These are phyloP conservation scores for Nemania abortiva DNA, from an alignment of 2,329 filamentous ascomycete genomes.

Conservation along the genomic window DNA sequence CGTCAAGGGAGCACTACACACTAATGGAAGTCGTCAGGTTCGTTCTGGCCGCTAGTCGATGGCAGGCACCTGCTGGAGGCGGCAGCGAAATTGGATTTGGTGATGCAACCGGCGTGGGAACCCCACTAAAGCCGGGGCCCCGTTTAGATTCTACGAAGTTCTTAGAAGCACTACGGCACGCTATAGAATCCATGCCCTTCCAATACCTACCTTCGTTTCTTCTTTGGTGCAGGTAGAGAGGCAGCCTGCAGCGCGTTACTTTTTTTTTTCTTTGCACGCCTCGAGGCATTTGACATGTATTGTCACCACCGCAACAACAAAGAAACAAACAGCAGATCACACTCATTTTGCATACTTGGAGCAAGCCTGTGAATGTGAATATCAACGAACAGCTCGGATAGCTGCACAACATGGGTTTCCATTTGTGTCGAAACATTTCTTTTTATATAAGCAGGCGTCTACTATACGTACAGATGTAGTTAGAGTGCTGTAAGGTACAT, in stretches of 20 bases:
- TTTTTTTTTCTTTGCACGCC: not conserved
- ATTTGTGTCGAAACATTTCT: not conserved
- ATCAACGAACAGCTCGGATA: not conserved
- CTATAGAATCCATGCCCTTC: conserved; percentile 18
- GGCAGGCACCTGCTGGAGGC: conserved; percentile 10
- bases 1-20: not conserved
- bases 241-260: not conserved
- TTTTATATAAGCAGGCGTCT: not conserved
- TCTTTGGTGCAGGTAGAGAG: not conserved
- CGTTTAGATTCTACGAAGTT: conserved; percentile 42
- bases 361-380: not conserved
- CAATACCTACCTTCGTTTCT: not conserved
- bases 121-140: conserved; percentile 40
- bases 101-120: conserved; percentile 41
- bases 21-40: not conserved
- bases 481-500: not conserved
- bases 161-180: conserved; percentile 40
- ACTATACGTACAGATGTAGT: not conserved
- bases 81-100: conserved; percentile 33
- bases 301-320: not conserved
- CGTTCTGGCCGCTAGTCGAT: not conserved
- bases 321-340: not conserved
- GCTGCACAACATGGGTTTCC: not conserved
- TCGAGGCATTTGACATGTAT: not conserved
- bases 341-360: not conserved